Base-by-base conservation (phyloP, 345 rosid species). In the Conringia planisiliqua region DNA sequence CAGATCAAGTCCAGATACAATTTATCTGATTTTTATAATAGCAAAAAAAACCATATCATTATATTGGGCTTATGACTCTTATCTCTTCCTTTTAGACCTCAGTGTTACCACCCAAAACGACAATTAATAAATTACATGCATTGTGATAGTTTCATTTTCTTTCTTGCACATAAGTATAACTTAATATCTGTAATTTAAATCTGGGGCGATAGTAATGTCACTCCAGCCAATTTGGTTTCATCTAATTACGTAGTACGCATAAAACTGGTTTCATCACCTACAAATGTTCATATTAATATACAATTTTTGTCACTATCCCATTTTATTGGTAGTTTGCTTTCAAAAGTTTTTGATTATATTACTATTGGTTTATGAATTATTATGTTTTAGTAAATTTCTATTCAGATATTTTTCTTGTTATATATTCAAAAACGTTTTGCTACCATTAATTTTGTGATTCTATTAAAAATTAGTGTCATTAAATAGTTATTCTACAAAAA, bases 1-100 rank as follows among this genome's bases (percentile, higher is more conserved):
- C 50, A 62, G 74, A 54, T 76, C 75, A 69, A 62, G 79, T 35
- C 79, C 62, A 62, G 75, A 47, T 77, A 4, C 80, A 71, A 22
- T 77, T 77, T 16, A 77, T 64, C 76, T 77, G 46, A 10, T 16
- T 77, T 70, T 77, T 64, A 27, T 70, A 35, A 9, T 43, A 13
- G 0, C 4, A 35, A 40, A n/a, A n/a, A 38, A 74, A 46, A 14
- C n/a, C 30, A 46, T 51, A 50, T 44, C 33, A 27, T 63, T 33
- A 35, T 57, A 20, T 44, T 70, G 14, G 65, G 18, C 62, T 36
- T 58, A 35, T 58, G 62, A 56, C 62, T 68, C 29, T 13, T 42
- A 24, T 65, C 54, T 70, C 46, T 75, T 62, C 14, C 16, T 46
- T 70, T 11, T 17, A 32, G 13, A 29, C 51, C 27, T 36, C 29